Evolutionary conservation across 225 moss, liverwort and hornwort genomes (phyloP).

Genomic region (Anthoceros angustus): DNA sequence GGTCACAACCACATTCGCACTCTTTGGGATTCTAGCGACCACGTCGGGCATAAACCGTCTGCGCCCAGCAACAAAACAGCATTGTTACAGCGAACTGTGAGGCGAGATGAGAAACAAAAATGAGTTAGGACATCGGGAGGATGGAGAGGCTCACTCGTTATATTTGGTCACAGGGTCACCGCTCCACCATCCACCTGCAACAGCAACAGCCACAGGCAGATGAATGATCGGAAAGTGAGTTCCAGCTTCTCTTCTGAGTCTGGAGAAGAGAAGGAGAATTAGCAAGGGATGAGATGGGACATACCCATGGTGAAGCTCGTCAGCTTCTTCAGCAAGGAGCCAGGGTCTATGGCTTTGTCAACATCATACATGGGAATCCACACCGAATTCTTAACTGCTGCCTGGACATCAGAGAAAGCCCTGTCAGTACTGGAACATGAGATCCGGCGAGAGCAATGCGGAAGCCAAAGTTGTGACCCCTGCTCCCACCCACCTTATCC

Average conservation of each 20-base stretch:
- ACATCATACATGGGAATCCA: slow-evolving; percentile 84
- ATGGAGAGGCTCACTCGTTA: slow-evolving; percentile 50
- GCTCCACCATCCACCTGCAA: slow-evolving; percentile 90
- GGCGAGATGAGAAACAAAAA: background rate
- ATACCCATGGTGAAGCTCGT: slow-evolving; percentile 87
- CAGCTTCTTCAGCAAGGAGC: slow-evolving; percentile 60
- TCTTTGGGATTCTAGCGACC: slow-evolving; percentile 81
- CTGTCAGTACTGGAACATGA: too few relatives aligned
- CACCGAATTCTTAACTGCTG: slow-evolving; percentile 51
- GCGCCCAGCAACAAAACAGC: slow-evolving; percentile 1
- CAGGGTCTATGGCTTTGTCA: slow-evolving; percentile 57
- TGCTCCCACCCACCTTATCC: slow-evolving; percentile 25
- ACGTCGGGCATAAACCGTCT: slow-evolving; percentile 97
- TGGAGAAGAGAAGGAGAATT: background rate
- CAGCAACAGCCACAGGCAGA: slow-evolving; percentile 1
- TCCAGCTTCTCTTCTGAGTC: background rate
- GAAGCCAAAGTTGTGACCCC: too few relatives aligned
- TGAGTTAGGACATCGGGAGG: too few relatives aligned
- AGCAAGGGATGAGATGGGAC: background rate
- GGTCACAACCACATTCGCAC: slow-evolving; percentile 69
- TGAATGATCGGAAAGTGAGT: background rate
- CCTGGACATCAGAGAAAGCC: slow-evolving; percentile 18
- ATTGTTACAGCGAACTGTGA: background rate
- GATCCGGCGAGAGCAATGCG: too few relatives aligned
- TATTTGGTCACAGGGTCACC: slow-evolving; percentile 82